phyloP scores from a whole-genome alignment of 2,329 filamentous ascomycete genomes.

The Seiridium unicorne region DNA sequence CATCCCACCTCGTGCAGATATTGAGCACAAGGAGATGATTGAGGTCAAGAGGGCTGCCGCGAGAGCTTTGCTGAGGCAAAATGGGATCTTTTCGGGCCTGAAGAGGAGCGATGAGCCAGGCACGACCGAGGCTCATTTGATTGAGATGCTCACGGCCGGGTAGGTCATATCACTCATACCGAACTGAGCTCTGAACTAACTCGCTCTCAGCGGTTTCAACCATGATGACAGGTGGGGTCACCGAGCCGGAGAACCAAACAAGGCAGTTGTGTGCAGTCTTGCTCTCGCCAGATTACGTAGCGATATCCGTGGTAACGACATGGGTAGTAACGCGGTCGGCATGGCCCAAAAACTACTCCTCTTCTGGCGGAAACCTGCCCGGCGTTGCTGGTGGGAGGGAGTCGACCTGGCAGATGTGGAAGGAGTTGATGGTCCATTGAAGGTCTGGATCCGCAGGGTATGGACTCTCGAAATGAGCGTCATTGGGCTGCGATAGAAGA shows the following conservation, averaged over 20 bases:
- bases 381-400: constrained; percentile 98
- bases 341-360: constrained; percentile 98
- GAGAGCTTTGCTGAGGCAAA: constrained; percentile 79
- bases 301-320: constrained; percentile 79
- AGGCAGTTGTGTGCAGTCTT: constrained; percentile 96
- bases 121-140: constrained; percentile 95
- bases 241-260: constrained; percentile 95
- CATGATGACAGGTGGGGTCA: constrained; percentile 95
- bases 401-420: constrained; percentile 88
- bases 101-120: constrained; percentile 94
- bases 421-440: constrained; percentile 86
- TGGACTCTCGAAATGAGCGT: constrained; percentile 99
- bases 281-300: constrained; percentile 90
- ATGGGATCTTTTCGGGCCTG: constrained; percentile 93
- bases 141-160: constrained; percentile 99
- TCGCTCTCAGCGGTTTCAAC: constrained; percentile 76
- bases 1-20: constrained; percentile 83
- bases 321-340: constrained; percentile 77
- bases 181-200: constrained; percentile 13
- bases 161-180: constrained; percentile 46
- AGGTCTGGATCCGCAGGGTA: constrained; percentile 96
- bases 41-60: constrained; percentile 93
- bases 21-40: constrained; percentile 87
- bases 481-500: constrained; percentile 70
- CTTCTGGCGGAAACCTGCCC: constrained; percentile 96